Base-by-base conservation (phyloP, 1,284 basidiomycete species). In the Microbotryum saponariae region DNA sequence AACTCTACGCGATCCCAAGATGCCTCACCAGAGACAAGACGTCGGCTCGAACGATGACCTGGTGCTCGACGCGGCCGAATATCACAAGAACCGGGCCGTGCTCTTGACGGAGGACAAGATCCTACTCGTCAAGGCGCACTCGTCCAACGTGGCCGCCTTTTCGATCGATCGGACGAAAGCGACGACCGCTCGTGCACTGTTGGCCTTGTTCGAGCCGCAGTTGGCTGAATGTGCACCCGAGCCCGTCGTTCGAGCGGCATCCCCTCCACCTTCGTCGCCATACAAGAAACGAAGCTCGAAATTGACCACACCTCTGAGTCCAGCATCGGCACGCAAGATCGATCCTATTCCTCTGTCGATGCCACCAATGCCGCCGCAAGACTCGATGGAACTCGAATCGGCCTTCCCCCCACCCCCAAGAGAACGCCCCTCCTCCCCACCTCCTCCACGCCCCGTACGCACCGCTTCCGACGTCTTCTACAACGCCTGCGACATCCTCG, bases 41-140 rank as follows among this genome's bases (percentile, higher is more conserved):
- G 25, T 25, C 27, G 45, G 59, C 21, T 25, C 45, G 23, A 68
- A 68, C 57, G 67, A 68, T 46, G 53, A 55, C 10, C 42, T 64
- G 4, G 64, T 68, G 4, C 61, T 68, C 48, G 67, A 68, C 29
- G 64, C 62, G 7, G 64, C 64, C 1, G 31, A 59, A 20, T 68
- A 25, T 20, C 54, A 52, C 54, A 42, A 27, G 20, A 10, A 42
- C 27, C 57, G 60, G 8, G 59, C 58, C 49, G 60, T 61, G 1
- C 55, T 68, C 25, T 31, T 68, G 4, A 56, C 64, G 12, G 62
- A 68, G 27, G 67, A 68, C 56, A 60, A 60, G 45, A 68, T 66
- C 29, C 48, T 68, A 2, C 51, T 51, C 29, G 42, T 68, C 6
- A 33, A 58, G 6, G 64, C 64, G n/a, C 58, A 54, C 12, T 53